phyloP scores from a whole-genome alignment of 176 grass and related monocot species.

The Ananas comosus region DNA sequence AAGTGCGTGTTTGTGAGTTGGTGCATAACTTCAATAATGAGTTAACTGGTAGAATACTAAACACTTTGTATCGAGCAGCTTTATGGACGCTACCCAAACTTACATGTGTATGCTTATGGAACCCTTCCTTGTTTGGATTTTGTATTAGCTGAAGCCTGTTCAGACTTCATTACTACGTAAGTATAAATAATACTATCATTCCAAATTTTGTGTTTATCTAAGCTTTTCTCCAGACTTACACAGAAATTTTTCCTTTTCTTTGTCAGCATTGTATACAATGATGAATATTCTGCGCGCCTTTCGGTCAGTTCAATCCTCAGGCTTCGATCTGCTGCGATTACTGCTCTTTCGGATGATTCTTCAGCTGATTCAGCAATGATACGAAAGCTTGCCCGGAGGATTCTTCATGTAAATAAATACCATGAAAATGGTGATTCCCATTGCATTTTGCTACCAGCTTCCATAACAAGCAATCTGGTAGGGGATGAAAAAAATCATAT shows the following conservation, averaged over 20 bases:
- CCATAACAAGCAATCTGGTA: not conserved
- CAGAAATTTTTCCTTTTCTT: constrained; percentile 16
- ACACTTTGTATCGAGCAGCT: constrained; percentile 39
- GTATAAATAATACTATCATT: constrained; percentile 13
- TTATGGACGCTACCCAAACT: constrained; percentile 57
- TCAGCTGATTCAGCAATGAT: constrained; percentile 88
- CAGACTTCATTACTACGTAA: constrained; percentile 82
- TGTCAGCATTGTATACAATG: constrained; percentile 73
- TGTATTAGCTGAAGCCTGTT: constrained; percentile 85
- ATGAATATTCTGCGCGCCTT: constrained; percentile 81
- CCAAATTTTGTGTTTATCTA: constrained; percentile 2
- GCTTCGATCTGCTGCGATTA: constrained; percentile 76
- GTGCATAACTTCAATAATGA: too few species aligned
- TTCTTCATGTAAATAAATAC: constrained; percentile 66
- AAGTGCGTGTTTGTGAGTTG: too few species aligned
- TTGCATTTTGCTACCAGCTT: constrained; percentile 3
- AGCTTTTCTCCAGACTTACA: constrained; percentile 3
- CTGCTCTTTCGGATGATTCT: constrained; percentile 65
- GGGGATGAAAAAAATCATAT: constrained; percentile 8
- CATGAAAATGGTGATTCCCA: constrained; percentile 22
- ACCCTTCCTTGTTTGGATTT: constrained; percentile 79
- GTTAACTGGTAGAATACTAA: too few species aligned
- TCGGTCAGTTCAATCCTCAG: constrained; percentile 91
- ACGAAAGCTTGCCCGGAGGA: constrained; percentile 74
- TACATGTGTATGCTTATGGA: constrained; percentile 97